Conservation (phyloP, 202 grass and related monocot genomes). For the Setaria italica region DNA sequence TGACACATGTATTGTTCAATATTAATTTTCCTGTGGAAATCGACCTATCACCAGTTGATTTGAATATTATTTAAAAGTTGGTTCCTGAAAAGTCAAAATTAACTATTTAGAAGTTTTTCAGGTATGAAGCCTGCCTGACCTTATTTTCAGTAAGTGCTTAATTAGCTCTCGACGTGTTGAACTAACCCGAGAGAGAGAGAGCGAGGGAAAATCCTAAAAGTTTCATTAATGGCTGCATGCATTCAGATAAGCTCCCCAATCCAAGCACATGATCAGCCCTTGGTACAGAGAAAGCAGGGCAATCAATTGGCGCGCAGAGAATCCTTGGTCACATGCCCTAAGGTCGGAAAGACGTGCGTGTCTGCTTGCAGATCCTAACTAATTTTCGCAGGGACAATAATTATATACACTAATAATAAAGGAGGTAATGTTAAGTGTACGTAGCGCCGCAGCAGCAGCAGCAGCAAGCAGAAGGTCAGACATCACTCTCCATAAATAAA, state of each 20-base stretch:
- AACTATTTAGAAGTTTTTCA: too few species aligned
- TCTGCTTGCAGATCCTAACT: slow-evolving; percentile 16
- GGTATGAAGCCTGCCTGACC: too few species aligned
- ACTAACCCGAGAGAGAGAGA: too few species aligned
- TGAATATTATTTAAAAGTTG: too few species aligned
- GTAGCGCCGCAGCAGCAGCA: too few species aligned
- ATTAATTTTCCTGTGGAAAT: too few species aligned
- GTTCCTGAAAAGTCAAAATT: too few species aligned
- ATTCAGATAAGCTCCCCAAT: neutral
- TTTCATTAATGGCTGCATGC: neutral
- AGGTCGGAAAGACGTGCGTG: neutral
- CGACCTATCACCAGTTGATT: too few species aligned
- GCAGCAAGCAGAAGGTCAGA: slow-evolving; percentile 41
- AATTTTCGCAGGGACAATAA: slow-evolving; percentile 8
- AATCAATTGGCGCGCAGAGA: neutral
- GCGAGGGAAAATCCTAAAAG: neutral
- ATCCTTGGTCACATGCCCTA: neutral
- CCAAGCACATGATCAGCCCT: too few species aligned
- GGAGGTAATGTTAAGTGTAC: neutral
- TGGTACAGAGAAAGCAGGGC: neutral
- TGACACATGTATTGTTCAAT: neutral
- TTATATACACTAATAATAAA: neutral
- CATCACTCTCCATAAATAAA: slow-evolving; percentile 55
- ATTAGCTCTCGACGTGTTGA: too few species aligned
- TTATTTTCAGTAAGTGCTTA: neutral